Percentiles rank a stretch among this genome's conserved stretches.
Evolutionary conservation across 2,329 filamentous ascomycete species (phyloP).

Genomic region (Apiospora marii): DNA sequence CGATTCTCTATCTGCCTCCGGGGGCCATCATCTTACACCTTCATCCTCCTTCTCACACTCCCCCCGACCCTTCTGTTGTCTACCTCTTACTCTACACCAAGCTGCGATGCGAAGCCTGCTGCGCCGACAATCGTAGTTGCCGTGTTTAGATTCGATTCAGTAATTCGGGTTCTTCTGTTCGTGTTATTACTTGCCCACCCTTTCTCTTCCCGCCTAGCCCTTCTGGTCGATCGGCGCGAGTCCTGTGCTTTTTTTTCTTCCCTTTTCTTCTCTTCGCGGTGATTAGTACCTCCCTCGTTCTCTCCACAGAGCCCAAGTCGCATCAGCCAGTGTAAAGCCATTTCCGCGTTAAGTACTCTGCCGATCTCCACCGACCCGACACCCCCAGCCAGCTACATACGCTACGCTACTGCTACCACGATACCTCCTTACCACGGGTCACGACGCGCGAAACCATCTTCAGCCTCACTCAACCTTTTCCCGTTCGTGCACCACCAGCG

Average conservation of each 20-base stretch:
- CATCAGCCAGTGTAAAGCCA: conserved; percentile 10
- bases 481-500: conserved; percentile 16
- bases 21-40: conserved; percentile 21
- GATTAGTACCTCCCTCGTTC: conserved; percentile 14
- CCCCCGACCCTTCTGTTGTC: background rate
- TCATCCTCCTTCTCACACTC: conserved; percentile 7
- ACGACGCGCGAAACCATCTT: conserved; percentile 27
- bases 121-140: conserved; percentile 20
- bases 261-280: conserved; percentile 11
- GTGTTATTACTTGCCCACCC: conserved; percentile 11
- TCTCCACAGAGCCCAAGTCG: conserved; percentile 10
- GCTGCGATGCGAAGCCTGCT: conserved; percentile 19
- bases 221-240: conserved; percentile 18
- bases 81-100: conserved; percentile 1
- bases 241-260: conserved; percentile 22
- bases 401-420: conserved; percentile 21
- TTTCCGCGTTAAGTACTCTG: conserved; percentile 18
- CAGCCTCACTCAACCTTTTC: conserved; percentile 23
- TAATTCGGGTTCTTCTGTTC: conserved; percentile 15
- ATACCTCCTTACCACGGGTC: conserved; percentile 26
- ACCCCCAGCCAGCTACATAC: conserved; percentile 12
- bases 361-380: conserved; percentile 7
- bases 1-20: conserved; percentile 5
- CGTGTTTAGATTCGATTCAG: conserved; percentile 17
- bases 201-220: conserved; percentile 7